Base-by-base conservation (phyloP, 805 yeast species). In the Blastobotrys parvus region DNA sequence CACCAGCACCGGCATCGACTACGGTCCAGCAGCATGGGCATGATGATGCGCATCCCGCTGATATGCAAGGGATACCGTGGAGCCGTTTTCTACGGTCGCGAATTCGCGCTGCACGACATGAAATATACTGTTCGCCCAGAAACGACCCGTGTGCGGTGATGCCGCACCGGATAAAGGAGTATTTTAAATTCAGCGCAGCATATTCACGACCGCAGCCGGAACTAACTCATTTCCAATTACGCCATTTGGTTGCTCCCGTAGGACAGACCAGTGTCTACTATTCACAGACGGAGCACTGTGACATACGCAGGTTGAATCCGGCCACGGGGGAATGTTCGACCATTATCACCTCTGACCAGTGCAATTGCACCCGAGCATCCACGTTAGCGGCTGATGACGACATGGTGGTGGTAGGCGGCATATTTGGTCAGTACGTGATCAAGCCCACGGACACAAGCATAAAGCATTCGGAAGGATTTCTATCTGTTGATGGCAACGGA, bases 161-260 rank as follows among this genome's bases (percentile, higher is more conserved):
- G 23, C 7, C 15, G 4, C 19, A 10, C 16, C 27, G n/a, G 21
- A 10, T 5, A 6, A 27, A 17, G 7, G 49, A 54, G 52, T 45
- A 69, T 67, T 47, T 57, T 19, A 20, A 29, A 17, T 40, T 40
- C 30, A 23, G 36, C 4, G 23, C 27, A 16, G 58, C 57, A 68
- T 45, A 57, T 61, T 45, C 51, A 13, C 16, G 15, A 4, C 65
- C 78, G 6, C 69, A 67, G 41, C 74, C 78, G 4, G 69, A 67
- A 48, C 61, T 75, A 10, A 68, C 71, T 16, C 82, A 78, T 61
- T 76, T 77, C 55, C 82, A 77, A 58, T 61, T 78, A 27, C 59
- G 82, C 13, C 70, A 74, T 44, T 58, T 76, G 39, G 68, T 78
- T 6, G 38, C 65, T 67, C 43, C 70, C 62, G 49, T 63, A 62